Evolutionary conservation across 352 stramenopile species (phyloP), one percentile per base, ranked within the genome.

Genomic region (Paralagenidium karlingii): DNA sequence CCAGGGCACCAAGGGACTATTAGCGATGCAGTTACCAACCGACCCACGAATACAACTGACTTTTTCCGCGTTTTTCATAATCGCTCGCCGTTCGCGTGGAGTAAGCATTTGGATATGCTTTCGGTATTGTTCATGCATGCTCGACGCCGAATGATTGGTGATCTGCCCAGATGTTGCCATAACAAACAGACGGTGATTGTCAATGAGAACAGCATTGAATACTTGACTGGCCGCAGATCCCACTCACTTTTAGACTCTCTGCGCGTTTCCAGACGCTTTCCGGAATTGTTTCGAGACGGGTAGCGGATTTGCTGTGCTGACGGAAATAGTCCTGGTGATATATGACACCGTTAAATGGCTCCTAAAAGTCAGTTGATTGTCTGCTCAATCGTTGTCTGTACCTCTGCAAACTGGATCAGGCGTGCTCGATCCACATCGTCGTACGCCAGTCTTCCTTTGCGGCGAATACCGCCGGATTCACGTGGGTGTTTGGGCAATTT

Each of bases 81-180:
- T 46, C 4, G 41, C 26, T n/a, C 45, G 41, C 27, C 62, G 64
- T 33, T 82, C 53, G 1, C 34, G 40, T 8, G 38, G 40, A 1
- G 62, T 80, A 37, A 66, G 60, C 36, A 26, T 40, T 37, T 49
- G 36, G 31, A 82, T 32, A 3, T 64, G 29, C 40, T 74, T 78
- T 15, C 58, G 45, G 36, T 66, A 81, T 28, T 55, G 68, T 25
- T 79, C 53, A 37, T 66, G 54, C 70, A 84, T 80, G 22, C 70
- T 82, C 13, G 50, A 38, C 0, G 40, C 38, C 1, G 60, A 53
- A 28, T 70, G 70, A 0, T 26, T 9, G 8, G 58, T 68, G n/a
- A 82, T 45, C 32, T 60, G 27, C 0, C 19, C n/a, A n/a, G n/a
- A n/a, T n/a, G n/a, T n/a, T n/a, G n/a, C n/a, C n/a, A n/a, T n/a